Conservation (phyloP, 352 stramenopile genomes). For the Phytopythium delawarense region DNA sequence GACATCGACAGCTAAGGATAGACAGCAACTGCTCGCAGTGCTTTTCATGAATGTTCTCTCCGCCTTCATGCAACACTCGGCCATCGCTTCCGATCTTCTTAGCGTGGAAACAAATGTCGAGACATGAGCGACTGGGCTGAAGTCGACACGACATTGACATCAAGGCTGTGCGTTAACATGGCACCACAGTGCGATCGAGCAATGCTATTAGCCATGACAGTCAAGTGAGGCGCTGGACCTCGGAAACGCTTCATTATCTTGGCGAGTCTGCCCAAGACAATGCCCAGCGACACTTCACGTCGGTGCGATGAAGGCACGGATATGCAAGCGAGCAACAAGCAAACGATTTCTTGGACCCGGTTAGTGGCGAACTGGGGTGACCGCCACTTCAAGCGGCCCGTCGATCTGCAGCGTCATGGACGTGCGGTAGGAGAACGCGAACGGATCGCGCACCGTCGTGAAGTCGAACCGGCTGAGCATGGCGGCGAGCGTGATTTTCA, state of each 20-base stretch:
- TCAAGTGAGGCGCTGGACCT: too few relatives aligned
- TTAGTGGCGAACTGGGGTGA: background rate
- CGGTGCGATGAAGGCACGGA: background rate
- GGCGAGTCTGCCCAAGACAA: background rate
- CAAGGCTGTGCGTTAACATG: background rate
- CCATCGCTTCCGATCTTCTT: background rate
- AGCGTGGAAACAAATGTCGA: background rate
- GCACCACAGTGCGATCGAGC: background rate
- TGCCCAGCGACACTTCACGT: background rate
- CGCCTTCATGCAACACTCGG: background rate
- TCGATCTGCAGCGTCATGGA: slow-evolving; percentile 47
- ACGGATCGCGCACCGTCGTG: slow-evolving; percentile 32
- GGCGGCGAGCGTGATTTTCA: slow-evolving; percentile 55
- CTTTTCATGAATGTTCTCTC: background rate
- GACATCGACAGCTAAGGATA: slow-evolving; percentile 1
- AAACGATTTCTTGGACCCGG: background rate
- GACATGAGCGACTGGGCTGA: background rate
- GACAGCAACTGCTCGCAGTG: background rate
- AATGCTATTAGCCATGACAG: background rate
- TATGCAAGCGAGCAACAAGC: background rate
- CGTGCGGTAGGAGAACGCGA: slow-evolving; percentile 34
- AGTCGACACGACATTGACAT: background rate
- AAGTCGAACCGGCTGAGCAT: slow-evolving; percentile 53
- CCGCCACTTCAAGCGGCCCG: slow-evolving; percentile 21
- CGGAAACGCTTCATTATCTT: background rate